These are phyloP conservation scores for Flaveria brownii DNA, from an alignment of 129 eudicot species.

Conservation along the genomic window DNA sequence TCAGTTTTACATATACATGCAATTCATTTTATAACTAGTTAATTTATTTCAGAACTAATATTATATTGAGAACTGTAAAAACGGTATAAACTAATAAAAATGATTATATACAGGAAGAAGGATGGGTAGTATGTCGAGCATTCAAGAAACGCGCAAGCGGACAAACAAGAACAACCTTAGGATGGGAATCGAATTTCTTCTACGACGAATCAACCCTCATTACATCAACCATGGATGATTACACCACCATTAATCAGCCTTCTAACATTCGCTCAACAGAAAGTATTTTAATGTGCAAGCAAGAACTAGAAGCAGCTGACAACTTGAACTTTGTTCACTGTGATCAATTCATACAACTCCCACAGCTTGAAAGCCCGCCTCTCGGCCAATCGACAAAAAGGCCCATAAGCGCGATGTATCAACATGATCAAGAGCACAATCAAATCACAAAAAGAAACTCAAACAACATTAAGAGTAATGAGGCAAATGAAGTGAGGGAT, in stretches of 20 bases:
- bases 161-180: constrained; percentile 50
- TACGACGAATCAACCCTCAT: constrained; percentile 55
- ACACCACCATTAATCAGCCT: constrained; percentile 42
- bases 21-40: too few species aligned
- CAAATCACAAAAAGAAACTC: constrained; percentile 17
- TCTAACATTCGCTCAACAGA: constrained; percentile 33
- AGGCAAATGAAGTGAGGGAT: constrained; percentile 52
- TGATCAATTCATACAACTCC: constrained; percentile 69
- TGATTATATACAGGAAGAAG: constrained; percentile 66
- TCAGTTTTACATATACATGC: too few species aligned
- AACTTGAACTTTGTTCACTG: constrained; percentile 38
- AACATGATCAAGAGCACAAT: constrained; percentile 28
- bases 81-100: background rate
- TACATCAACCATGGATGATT: constrained; percentile 45
- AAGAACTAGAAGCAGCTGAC: constrained; percentile 54
- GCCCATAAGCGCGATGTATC: constrained; percentile 39
- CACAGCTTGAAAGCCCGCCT: constrained; percentile 78
- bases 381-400: constrained; percentile 42
- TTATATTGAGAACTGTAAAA: too few species aligned
- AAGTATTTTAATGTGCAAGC: constrained; percentile 59
- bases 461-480: background rate
- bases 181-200: constrained; percentile 61
- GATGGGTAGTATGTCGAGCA: constrained; percentile 98
- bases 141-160: constrained; percentile 72
- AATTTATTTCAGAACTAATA: too few species aligned